Base-by-base conservation (phyloP, 345 rosid species). In the Corymbia maculata region DNA sequence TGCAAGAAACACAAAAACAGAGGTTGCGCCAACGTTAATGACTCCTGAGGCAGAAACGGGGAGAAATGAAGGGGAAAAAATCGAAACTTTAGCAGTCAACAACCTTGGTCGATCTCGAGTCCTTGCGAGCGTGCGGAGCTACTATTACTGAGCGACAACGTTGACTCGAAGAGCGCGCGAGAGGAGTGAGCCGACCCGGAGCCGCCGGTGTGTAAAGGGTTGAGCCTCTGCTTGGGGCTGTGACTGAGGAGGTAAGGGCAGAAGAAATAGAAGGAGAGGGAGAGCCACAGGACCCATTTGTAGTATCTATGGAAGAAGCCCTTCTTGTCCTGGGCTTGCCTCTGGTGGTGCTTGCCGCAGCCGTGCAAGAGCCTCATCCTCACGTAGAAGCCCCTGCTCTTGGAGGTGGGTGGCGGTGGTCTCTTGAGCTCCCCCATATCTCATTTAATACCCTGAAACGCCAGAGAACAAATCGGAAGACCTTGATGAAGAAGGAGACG, bases 271-370 rank as follows among this genome's bases (percentile, higher is more conserved):
- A 97, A 94, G 86, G 97, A 91, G 8, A 97, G 93, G 52, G 91
- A 90, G 22, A 97, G 68, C 96, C 97, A 97, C 55, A 98, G 97
- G 82, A 96, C 82, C 96, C 97, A 98, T 93, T 93, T 97, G 97
- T 95, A 96, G 88, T 93, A 92, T 88, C 87, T 95, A 80, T 90
- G 94, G 85, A 89, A 95, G 6, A 93, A 91, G 89, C 59, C 88
- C 87, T 92, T 94, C 87, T 92, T 94, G 70, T 95, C 94, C 57
- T 89, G 92, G 9, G 85, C 16, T 30, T 5, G 68, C 45, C 85
- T 57, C 51, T 57, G 86, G 32, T 85, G 87, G 86, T 89, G 82
- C 36, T 61, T 86, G 86, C 49, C 82, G 88, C 11, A 36, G 95
- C 36, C 92, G 88, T 90, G 91, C 49, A 90, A 36, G 13, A 97